phyloP scores from a whole-genome alignment of 1,284 basidiomycete genomes.

The Bondarzewia mesenterica region DNA sequence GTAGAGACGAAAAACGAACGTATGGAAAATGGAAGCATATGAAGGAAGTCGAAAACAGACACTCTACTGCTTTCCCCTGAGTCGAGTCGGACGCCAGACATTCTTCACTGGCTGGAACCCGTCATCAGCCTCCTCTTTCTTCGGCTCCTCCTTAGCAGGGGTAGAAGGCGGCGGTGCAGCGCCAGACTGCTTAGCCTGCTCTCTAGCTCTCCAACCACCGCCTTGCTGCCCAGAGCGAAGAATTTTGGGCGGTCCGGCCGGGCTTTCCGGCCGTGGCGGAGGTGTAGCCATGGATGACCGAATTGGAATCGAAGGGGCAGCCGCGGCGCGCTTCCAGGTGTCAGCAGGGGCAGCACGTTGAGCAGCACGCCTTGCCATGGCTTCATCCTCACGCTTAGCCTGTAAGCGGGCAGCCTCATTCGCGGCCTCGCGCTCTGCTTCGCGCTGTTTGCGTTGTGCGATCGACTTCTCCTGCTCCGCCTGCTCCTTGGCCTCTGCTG shows the following conservation, averaged over 20 bases:
- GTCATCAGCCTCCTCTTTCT: slow-evolving; percentile 41
- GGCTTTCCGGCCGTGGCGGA: slow-evolving; percentile 37
- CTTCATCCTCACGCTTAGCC: slow-evolving; percentile 76
- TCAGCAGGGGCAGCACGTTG: slow-evolving; percentile 23
- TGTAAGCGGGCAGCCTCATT: slow-evolving; percentile 53
- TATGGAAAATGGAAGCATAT: background rate
- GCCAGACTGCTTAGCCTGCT: slow-evolving; percentile 34
- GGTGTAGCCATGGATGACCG: slow-evolving; percentile 13
- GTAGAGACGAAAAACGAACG: background rate
- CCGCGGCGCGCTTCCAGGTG: slow-evolving; percentile 21
- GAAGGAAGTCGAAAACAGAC: background rate
- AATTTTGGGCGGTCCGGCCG: slow-evolving; percentile 29
- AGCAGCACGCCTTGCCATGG: slow-evolving; percentile 41
- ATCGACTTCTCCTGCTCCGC: slow-evolving; percentile 52
- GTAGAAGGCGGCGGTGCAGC: slow-evolving; percentile 18
- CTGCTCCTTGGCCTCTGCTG: slow-evolving; percentile 49
- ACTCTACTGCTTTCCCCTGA: slow-evolving; percentile 9
- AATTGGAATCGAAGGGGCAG: slow-evolving; percentile 22
- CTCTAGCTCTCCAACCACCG: slow-evolving; percentile 48
- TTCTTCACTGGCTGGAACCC: slow-evolving; percentile 60
- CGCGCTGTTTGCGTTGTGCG: slow-evolving; percentile 52
- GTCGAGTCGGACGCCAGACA: slow-evolving; percentile 35
- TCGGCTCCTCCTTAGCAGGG: slow-evolving; percentile 9
- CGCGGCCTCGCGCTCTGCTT: slow-evolving; percentile 57
- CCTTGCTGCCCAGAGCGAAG: slow-evolving; percentile 35